Conservation (phyloP, 805 yeast species). For the Candida insectorum region DNA sequence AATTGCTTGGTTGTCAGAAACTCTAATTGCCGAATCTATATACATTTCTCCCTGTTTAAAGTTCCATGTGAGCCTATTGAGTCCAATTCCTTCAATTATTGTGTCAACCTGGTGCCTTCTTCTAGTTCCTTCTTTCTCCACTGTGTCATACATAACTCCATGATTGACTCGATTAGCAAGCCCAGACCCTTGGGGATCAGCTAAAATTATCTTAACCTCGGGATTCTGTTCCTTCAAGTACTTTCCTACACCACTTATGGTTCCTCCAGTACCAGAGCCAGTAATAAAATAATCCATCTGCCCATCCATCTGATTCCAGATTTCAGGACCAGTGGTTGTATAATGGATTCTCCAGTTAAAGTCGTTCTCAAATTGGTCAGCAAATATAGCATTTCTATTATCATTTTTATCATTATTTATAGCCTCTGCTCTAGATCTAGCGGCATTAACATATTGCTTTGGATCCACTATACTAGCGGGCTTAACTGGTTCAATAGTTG, state of each 20-base stretch:
- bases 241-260: slow-evolving; percentile 84
- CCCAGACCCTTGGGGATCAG: slow-evolving; percentile 97
- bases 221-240: slow-evolving; percentile 67
- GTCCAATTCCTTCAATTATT: slow-evolving; percentile 87
- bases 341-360: slow-evolving; percentile 86
- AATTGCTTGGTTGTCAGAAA: slow-evolving; percentile 75
- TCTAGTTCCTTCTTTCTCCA: slow-evolving; percentile 89
- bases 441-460: slow-evolving; percentile 86
- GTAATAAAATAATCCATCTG: slow-evolving; percentile 72
- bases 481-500: slow-evolving; percentile 75
- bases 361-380: slow-evolving; percentile 93
- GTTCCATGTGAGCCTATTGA: slow-evolving; percentile 82
- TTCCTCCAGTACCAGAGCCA: slow-evolving; percentile 98
- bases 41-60: slow-evolving; percentile 65
- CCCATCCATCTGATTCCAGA: slow-evolving; percentile 68
- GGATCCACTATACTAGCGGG: slow-evolving; percentile 97
- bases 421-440: slow-evolving; percentile 60
- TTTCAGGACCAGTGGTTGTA: slow-evolving; percentile 87
- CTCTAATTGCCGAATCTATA: slow-evolving; percentile 78
- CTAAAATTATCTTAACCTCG: slow-evolving; percentile 55
- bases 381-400: slow-evolving; percentile 66
- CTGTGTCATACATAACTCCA: slow-evolving; percentile 91
- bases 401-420: slow-evolving; percentile 39
- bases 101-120: slow-evolving; percentile 97
- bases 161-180: slow-evolving; percentile 76